phyloP scores from a whole-genome alignment of 352 stramenopile genomes.

The Paralagenidium karlingii region DNA sequence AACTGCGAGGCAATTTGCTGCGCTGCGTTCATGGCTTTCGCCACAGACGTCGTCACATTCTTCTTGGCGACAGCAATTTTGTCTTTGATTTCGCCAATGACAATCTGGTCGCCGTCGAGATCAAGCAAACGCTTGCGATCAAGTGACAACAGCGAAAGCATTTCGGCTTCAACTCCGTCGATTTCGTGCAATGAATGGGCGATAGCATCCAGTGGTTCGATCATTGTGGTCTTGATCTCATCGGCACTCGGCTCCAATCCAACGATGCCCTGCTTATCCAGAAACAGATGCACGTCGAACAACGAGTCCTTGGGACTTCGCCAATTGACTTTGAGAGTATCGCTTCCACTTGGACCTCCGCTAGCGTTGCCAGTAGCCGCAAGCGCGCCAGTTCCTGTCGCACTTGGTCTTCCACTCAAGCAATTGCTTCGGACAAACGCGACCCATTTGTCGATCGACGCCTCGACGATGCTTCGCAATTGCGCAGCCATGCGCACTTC shows the following conservation, averaged over 20 bases:
- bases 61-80: constrained; percentile 30
- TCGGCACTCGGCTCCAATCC: constrained; percentile 45
- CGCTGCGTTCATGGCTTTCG: constrained; percentile 45
- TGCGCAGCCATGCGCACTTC: constrained; percentile 81
- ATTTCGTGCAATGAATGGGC: constrained; percentile 64
- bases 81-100: constrained; percentile 33
- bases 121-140: constrained; percentile 40
- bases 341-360: constrained; percentile 4
- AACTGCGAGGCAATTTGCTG: constrained; percentile 60
- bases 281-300: constrained; percentile 67
- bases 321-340: constrained; percentile 14
- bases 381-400: background rate
- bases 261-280: constrained; percentile 30
- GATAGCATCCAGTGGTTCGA: constrained; percentile 72
- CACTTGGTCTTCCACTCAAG: constrained; percentile 9
- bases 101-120: constrained; percentile 21
- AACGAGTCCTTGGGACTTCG: constrained; percentile 48
- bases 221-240: constrained; percentile 65
- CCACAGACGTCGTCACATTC: constrained; percentile 38
- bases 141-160: constrained; percentile 82
- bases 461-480: constrained; percentile 51
- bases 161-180: constrained; percentile 79
- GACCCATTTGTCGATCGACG: constrained; percentile 47
- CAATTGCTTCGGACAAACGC: constrained; percentile 20
- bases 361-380: background rate